Base-by-base conservation (phyloP, 2,329 filamentous ascomycete genomes). In the Sclerotinia minor region DNA sequence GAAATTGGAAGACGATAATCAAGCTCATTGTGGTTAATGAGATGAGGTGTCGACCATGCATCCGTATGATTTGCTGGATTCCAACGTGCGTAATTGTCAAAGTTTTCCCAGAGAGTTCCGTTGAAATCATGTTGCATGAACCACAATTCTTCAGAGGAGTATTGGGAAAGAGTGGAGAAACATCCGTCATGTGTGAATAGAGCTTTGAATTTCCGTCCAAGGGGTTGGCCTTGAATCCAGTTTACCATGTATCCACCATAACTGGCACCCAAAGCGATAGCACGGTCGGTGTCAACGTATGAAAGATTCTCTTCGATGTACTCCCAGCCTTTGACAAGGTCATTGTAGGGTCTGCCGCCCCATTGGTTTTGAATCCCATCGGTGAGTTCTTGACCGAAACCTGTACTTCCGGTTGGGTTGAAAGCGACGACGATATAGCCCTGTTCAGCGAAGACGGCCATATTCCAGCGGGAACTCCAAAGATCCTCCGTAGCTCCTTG, bases 1-100 rank as follows among this genome's bases (percentile, higher is more conserved):
- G 89, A 87, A 63, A 97, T 88, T 1, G 92, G 89, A 38, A 97
- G 81, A 19, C 94, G 86, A 76, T 96, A 97, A 78, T 97, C 94
- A 35, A 94, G 83, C 73, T 94, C 91, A 75, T 87, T 93, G 79
- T 97, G 94, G 67, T 97, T 92, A 69, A 94, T 87, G 70, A 97
- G 82, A 78, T 94, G 89, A 1, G 94, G 94, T 1, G 93, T 97
- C 1, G 84, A 81, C 93, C 94, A 97, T 72, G 94, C 83, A 45
- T 83, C 79, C 53, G 85, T 83, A 65, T 83, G 81, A 64, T 80
- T 79, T 1, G 88, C 81, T 0, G 89, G 89, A 75, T 92, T 89
- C 85, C 86, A 92, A 71, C 83, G 84, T 73, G 84, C 84, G 75
- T 90, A 92, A 35, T 81, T 83, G 11, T 84, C 82, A 32, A 86